A percentile compares a stretch with the other conserved stretches of the same genome.
These are phyloP conservation scores for Candida taoyuanica DNA, from an alignment of 805 yeast species.

Conservation along the genomic window DNA sequence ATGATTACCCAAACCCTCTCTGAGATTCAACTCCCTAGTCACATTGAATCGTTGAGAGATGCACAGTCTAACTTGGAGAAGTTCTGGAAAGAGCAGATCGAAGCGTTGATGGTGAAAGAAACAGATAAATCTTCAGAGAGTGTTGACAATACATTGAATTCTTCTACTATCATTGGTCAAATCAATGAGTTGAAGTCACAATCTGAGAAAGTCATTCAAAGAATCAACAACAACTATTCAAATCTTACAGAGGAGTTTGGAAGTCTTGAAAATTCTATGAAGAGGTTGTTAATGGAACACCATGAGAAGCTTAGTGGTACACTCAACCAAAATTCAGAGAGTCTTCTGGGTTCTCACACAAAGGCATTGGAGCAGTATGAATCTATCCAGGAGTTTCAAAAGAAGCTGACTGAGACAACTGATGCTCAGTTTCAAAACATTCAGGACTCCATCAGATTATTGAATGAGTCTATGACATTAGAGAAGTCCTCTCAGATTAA, in stretches of 20 bases:
- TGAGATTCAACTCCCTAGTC: neutral
- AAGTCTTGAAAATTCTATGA: neutral
- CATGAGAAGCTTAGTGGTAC: neutral
- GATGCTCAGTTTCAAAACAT: too few relatives aligned
- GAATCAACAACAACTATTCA: neutral
- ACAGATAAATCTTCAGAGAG: neutral
- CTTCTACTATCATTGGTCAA: neutral
- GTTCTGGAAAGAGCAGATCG: neutral
- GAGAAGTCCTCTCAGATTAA: neutral
- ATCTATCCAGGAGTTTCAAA: too few relatives aligned
- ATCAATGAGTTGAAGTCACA: neutral
- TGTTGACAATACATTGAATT: neutral
- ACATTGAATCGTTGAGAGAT: neutral
- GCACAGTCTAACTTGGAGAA: neutral
- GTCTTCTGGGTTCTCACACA: neutral
- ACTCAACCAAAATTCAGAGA: neutral
- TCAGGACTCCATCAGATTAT: neutral
- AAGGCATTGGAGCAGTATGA: neutral
- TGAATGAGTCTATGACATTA: neutral
- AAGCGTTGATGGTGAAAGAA: neutral
- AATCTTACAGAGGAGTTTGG: neutral
- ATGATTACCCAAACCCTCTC: neutral
- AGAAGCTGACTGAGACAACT: too few relatives aligned
- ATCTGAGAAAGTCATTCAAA: neutral
- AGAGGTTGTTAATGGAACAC: neutral